A percentile compares a stretch with the other conserved stretches of the same genome.
phyloP scores from a whole-genome alignment of 208 protist genomes.

The Acanthamoeba lenticulata region DNA sequence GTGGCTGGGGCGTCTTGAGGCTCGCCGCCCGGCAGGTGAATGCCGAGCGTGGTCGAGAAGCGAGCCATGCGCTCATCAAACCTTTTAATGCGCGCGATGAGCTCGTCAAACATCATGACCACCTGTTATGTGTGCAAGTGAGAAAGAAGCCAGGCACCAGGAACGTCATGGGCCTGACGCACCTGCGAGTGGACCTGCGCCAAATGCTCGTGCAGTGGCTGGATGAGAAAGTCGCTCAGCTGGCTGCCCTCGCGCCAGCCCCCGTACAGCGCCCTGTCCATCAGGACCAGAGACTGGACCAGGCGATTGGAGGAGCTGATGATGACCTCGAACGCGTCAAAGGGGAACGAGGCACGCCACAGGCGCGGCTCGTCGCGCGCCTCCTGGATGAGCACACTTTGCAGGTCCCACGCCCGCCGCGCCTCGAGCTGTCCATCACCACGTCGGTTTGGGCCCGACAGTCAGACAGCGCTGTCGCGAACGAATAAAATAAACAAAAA shows the following conservation, averaged over 20 bases:
- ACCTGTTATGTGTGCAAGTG: background rate
- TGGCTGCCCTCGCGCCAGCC: slow-evolving; percentile 42
- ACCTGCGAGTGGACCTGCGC: background rate
- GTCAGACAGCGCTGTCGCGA: no score
- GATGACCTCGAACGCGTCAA: slow-evolving; percentile 35
- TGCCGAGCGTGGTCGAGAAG: slow-evolving; percentile 42
- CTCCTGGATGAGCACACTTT: slow-evolving; percentile 28
- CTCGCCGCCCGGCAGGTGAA: background rate
- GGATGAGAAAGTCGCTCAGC: background rate
- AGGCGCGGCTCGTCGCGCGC: slow-evolving; percentile 43
- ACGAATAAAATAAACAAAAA: no score
- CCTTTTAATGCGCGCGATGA: background rate
- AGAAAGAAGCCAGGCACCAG: background rate
- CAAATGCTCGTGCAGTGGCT: slow-evolving; percentile 1
- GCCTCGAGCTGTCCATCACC: background rate
- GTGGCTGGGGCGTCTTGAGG: background rate
- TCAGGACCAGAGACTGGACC: background rate
- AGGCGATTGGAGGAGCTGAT: slow-evolving; percentile 21
- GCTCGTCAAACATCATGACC: slow-evolving; percentile 60
- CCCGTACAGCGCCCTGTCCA: slow-evolving; percentile 18
- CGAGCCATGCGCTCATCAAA: slow-evolving; percentile 4
- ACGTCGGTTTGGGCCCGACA: background rate
- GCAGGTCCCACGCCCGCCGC: slow-evolving; percentile 9
- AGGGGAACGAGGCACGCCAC: slow-evolving; percentile 26
- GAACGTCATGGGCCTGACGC: background rate